These are phyloP conservation scores for Pyrus bretschneideri DNA, from an alignment of 306 rosid genomes.

Conservation along the genomic window DNA sequence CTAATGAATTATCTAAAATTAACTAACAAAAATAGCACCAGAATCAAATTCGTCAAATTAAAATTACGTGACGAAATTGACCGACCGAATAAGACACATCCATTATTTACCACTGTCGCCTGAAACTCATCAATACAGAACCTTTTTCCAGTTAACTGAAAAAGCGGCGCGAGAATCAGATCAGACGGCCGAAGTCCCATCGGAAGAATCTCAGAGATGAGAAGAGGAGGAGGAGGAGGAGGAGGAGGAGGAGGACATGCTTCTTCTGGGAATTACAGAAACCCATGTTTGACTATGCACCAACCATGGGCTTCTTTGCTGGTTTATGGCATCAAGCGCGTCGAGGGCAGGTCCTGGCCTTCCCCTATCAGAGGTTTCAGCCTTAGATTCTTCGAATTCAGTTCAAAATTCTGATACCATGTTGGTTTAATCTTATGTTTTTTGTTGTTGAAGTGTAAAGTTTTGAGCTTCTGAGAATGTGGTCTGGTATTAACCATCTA, in stretches of 20 bases:
- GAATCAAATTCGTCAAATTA: too few relatives aligned
- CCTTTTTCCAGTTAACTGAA: not conserved
- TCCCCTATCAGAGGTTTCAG: constrained; percentile 70
- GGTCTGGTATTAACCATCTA: not conserved
- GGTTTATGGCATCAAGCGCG: constrained; percentile 78
- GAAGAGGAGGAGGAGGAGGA: constrained; percentile 20
- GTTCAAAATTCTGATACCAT: not conserved
- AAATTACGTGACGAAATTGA: too few relatives aligned
- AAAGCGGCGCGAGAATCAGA: not conserved
- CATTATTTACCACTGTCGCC: too few relatives aligned
- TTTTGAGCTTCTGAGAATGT: not conserved
- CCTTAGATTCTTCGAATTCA: not conserved
- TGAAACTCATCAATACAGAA: not conserved
- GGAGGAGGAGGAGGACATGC: constrained; percentile 20
- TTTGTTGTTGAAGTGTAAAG: not conserved
- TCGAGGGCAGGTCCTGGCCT: constrained; percentile 94
- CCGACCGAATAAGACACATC: too few relatives aligned
- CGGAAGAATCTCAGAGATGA: constrained; percentile 17
- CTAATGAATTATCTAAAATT: too few relatives aligned
- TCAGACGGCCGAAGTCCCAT: not conserved
- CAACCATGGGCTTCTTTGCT: constrained; percentile 99
- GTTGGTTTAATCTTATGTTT: not conserved
- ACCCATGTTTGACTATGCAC: constrained; percentile 90
- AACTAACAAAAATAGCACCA: too few relatives aligned
- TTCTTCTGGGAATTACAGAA: constrained; percentile 42